Evolutionary conservation across 257 asterid genomes (phyloP).

Genomic region (Solanum chilense): DNA sequence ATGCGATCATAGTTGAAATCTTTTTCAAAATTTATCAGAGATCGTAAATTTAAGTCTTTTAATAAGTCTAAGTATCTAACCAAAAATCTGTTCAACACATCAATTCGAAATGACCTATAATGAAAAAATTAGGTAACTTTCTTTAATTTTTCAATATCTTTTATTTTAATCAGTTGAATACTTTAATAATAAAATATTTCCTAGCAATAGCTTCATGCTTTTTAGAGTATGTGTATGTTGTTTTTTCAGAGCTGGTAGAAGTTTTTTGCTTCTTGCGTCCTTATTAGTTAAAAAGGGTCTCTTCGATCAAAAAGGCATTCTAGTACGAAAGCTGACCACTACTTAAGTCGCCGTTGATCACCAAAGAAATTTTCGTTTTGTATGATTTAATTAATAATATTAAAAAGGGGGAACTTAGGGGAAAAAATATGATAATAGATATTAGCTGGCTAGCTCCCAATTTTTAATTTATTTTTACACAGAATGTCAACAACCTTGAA

Average conservation of each 20-base stretch:
- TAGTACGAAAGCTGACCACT: too few relatives aligned
- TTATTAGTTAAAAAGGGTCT: too few relatives aligned
- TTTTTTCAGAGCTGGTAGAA: fast-evolving
- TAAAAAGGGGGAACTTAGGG: background rate
- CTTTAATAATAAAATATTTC: too few relatives aligned
- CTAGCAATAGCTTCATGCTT: fast-evolving
- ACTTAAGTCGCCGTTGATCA: background rate
- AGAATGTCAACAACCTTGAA: background rate
- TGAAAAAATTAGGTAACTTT: too few relatives aligned
- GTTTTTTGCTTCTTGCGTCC: fast-evolving
- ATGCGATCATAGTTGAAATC: background rate
- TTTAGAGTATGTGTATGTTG: fast-evolving
- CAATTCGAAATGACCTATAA: too few relatives aligned
- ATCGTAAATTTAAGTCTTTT: background rate
- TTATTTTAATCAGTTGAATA: too few relatives aligned
- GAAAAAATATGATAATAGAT: background rate
- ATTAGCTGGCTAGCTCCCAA: background rate
- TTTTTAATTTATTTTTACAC: background rate
- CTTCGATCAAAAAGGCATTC: too few relatives aligned
- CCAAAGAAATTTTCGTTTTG: background rate
- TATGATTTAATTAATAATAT: background rate
- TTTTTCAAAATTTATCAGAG: background rate
- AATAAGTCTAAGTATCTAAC: background rate
- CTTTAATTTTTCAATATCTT: too few relatives aligned
- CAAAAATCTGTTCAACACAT: background rate